phyloP scores from a whole-genome alignment of 1,284 basidiomycete species.

The Ceratobasidium sp. region DNA sequence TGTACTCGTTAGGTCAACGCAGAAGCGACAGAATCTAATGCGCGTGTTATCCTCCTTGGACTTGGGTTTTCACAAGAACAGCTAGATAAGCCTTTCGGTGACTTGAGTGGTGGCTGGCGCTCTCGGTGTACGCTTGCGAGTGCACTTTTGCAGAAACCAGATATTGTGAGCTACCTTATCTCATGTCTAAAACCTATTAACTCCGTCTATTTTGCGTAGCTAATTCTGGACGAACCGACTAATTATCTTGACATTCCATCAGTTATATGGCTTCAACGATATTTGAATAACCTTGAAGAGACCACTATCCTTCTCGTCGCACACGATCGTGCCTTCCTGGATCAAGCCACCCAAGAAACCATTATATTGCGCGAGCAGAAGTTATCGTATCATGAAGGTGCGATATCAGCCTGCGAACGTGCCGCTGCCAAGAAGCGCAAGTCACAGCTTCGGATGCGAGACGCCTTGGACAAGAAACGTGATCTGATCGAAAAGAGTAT shows the following conservation, averaged over 20 bases:
- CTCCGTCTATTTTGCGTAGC: slow-evolving; percentile 40
- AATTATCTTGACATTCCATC: slow-evolving; percentile 59
- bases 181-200: slow-evolving; percentile 46
- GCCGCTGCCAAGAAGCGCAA: slow-evolving; percentile 63
- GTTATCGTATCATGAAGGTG: slow-evolving; percentile 71
- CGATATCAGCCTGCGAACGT: slow-evolving; percentile 66
- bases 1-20: slow-evolving; percentile 52
- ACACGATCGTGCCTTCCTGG: slow-evolving; percentile 77
- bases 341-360: slow-evolving; percentile 72
- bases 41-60: slow-evolving; percentile 67
- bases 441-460: slow-evolving; percentile 63
- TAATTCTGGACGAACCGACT: slow-evolving; percentile 55
- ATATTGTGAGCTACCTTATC: slow-evolving; percentile 49
- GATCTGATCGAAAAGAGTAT: slow-evolving; percentile 60
- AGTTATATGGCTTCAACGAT: slow-evolving; percentile 62
- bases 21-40: slow-evolving; percentile 64
- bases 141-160: slow-evolving; percentile 57
- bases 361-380: slow-evolving; percentile 68
- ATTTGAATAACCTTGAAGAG: slow-evolving; percentile 59
- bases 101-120: slow-evolving; percentile 76
- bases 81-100: slow-evolving; percentile 60
- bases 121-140: slow-evolving; percentile 64
- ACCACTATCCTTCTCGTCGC: slow-evolving; percentile 70
- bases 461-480: slow-evolving; percentile 66
- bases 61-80: slow-evolving; percentile 70